phyloP scores from a whole-genome alignment of 2,329 filamentous ascomycete species.

The Sporothrix schenckii region DNA sequence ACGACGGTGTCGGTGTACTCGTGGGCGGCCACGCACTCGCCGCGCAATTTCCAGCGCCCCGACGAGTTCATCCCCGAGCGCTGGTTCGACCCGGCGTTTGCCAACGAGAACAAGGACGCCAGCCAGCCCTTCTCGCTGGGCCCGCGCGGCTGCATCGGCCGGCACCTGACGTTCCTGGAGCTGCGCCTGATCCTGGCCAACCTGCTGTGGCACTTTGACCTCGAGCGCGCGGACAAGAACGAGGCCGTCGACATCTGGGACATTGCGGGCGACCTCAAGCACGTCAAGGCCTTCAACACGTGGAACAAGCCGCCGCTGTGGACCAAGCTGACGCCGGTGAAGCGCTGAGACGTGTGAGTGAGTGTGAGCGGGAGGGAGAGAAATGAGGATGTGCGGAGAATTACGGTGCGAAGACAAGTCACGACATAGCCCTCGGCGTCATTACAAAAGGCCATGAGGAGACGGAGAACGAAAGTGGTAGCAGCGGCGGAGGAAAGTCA shows the following conservation, averaged over 20 bases:
- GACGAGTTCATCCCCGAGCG: conserved; percentile 44
- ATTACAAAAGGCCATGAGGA: neutral
- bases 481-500: neutral
- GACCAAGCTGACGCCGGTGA: conserved; percentile 38
- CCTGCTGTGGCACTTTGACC: conserved; percentile 40
- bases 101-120: conserved; percentile 48
- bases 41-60: conserved; percentile 33
- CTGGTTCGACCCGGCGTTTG: conserved; percentile 45
- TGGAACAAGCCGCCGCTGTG: conserved; percentile 47
- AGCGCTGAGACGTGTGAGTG: conserved; percentile 27
- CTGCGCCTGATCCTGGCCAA: conserved; percentile 37
- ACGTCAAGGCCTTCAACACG: conserved; percentile 44
- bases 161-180: conserved; percentile 40
- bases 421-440: neutral
- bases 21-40: conserved; percentile 32
- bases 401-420: too few species aligned
- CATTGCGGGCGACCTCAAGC: conserved; percentile 37
- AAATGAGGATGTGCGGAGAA: too few species aligned
- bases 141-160: conserved; percentile 55
- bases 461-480: neutral
- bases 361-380: neutral
- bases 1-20: conserved; percentile 44
- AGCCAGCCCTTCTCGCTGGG: conserved; percentile 53
- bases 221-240: conserved; percentile 41
- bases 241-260: conserved; percentile 40